phyloP scores from a whole-genome alignment of 768 basidiomycete genomes.

The Rhodosporidiobolus odoratus region DNA sequence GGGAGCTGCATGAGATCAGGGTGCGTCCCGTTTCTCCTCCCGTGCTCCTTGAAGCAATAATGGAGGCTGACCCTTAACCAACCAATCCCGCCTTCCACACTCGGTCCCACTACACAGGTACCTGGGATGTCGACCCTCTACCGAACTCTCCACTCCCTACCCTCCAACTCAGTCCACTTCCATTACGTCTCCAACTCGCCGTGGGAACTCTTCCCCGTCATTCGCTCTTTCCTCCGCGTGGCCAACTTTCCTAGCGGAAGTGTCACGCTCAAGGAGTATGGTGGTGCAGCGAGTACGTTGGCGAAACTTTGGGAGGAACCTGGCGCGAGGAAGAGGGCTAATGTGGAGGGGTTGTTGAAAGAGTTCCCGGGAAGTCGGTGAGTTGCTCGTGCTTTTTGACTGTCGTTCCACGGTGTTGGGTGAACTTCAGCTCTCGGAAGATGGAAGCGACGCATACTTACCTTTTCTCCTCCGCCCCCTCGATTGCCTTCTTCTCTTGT shows the following conservation, averaged over 20 bases:
- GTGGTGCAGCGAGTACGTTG: conserved; percentile 69
- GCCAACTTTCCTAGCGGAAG: conserved; percentile 64
- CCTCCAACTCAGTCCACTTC: conserved; percentile 71
- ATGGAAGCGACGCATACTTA: background rate
- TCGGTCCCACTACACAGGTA: conserved; percentile 4
- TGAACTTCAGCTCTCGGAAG: no score
- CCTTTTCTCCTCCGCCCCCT: background rate
- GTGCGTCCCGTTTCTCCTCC: background rate
- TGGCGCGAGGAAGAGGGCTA: conserved; percentile 67
- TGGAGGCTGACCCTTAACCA: no score
- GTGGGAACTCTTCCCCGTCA: conserved; percentile 65
- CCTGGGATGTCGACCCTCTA: conserved; percentile 46
- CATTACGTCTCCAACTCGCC: conserved; percentile 92
- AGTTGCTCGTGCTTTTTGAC: conserved; percentile 49
- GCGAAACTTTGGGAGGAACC: conserved; percentile 78
- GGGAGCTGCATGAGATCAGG: conserved; percentile 67
- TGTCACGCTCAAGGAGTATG: conserved; percentile 61
- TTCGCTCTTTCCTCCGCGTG: conserved; percentile 67
- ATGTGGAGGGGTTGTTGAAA: conserved; percentile 55
- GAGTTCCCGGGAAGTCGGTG: conserved; percentile 18
- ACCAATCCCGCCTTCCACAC: background rate
- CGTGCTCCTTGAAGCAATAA: background rate
- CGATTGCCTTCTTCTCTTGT: no score
- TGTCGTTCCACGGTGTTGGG: conserved; percentile 63
- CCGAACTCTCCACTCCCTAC: conserved; percentile 29